Percentiles rank a stretch among this genome's conserved stretches.
Evolutionary conservation across 2,329 filamentous ascomycete species (phyloP).

Genomic region (Scedosporium aurantiacum): DNA sequence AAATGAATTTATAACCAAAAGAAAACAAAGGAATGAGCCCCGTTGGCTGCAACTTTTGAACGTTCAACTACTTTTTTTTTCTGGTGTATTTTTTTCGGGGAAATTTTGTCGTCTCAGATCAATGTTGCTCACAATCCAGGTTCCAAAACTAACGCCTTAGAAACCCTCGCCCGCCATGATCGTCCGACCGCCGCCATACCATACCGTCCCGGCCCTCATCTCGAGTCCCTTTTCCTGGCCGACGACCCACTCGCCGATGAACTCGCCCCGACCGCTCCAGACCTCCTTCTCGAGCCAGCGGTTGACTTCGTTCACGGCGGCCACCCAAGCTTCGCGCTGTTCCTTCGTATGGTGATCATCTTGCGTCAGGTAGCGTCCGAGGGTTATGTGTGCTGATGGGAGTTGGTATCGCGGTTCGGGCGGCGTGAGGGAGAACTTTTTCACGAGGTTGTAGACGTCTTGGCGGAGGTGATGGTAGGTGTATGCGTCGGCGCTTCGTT

Average conservation of each 20-base stretch:
- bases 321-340: conserved; percentile 41
- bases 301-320: conserved; percentile 67
- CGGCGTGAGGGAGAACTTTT: conserved; percentile 16
- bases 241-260: conserved; percentile 60
- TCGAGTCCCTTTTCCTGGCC: conserved; percentile 76
- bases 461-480: conserved; percentile 85
- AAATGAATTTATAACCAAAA: background rate
- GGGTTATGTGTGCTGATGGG: conserved; percentile 79
- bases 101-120: background rate
- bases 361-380: conserved; percentile 66
- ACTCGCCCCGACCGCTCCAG: conserved; percentile 42
- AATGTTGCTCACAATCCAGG: background rate
- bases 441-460: conserved; percentile 57
- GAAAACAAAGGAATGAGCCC: background rate
- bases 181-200: conserved; percentile 77
- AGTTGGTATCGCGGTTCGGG: conserved; percentile 75
- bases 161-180: conserved; percentile 54
- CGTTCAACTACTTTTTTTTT: background rate
- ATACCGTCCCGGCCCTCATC: conserved; percentile 61
- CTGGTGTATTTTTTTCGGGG: background rate
- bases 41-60: background rate
- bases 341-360: conserved; percentile 38
- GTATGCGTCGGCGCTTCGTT: conserved; percentile 48
- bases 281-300: conserved; percentile 58
- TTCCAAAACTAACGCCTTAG: conserved; percentile 18